Conservation (phyloP, 495 filamentous ascomycete genomes). For the Penicillium bovifimosum region DNA sequence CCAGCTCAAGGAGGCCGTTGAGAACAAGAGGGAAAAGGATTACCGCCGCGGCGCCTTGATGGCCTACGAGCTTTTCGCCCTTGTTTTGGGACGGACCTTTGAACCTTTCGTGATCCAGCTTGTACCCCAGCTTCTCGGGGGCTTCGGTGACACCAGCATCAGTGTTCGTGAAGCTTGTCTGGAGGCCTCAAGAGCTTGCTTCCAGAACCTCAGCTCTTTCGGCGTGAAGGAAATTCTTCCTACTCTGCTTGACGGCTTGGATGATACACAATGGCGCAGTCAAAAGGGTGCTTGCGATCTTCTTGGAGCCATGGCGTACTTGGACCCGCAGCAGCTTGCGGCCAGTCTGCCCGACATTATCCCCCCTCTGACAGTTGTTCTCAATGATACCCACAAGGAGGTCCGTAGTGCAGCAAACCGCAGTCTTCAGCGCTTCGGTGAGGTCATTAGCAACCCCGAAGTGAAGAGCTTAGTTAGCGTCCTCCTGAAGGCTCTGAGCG, state of each 20-base stretch:
- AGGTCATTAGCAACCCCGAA: slow-evolving; percentile 97
- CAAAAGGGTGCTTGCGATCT: slow-evolving; percentile 97
- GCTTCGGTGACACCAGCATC: slow-evolving; percentile 81
- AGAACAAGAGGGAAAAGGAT: slow-evolving; percentile 88
- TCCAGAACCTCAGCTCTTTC: slow-evolving; percentile 86
- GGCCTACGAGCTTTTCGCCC: slow-evolving; percentile 84
- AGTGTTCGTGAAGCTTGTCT: slow-evolving; percentile 91
- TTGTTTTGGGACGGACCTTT: slow-evolving; percentile 78
- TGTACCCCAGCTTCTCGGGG: slow-evolving; percentile 79
- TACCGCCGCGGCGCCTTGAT: slow-evolving; percentile 84
- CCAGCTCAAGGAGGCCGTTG: slow-evolving; percentile 66
- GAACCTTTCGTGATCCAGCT: slow-evolving; percentile 96
- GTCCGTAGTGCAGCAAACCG: slow-evolving; percentile 87
- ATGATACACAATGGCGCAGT: slow-evolving; percentile 94
- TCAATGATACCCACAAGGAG: slow-evolving; percentile 98
- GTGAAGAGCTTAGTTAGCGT: slow-evolving; percentile 86
- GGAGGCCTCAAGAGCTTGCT: slow-evolving; percentile 90
- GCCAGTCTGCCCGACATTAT: slow-evolving; percentile 93
- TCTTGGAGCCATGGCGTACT: slow-evolving; percentile 94
- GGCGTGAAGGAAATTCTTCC: slow-evolving; percentile 93
- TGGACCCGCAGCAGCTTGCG: slow-evolving; percentile 90
- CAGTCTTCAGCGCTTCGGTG: slow-evolving; percentile 93
- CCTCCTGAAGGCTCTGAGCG: slow-evolving; percentile 90
- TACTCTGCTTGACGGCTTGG: slow-evolving; percentile 84
- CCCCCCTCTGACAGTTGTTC: slow-evolving; percentile 82